Evolutionary conservation across 257 asterid species (phyloP), one percentile per base, ranked within the genome.

Genomic region (Fraxinus quadrangulata): DNA sequence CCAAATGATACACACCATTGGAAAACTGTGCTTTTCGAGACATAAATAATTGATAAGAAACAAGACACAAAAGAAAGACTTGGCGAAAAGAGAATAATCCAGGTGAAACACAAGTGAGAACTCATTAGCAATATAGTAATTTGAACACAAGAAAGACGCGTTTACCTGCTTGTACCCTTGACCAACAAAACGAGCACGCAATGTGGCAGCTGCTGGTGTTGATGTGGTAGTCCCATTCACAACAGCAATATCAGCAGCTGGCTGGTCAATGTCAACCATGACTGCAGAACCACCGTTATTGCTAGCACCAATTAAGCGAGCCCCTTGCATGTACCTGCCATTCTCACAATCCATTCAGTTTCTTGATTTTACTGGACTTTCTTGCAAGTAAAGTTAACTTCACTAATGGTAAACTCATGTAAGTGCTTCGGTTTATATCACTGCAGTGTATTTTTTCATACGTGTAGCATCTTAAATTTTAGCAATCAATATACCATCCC

Each of bases 161-260:
- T 33, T 68, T 82, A 94, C 98, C 97, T 94, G 99, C 84, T 92
- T 94, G 86, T 94, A 92, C 30, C 97, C 99, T 82, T 94, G 97
- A 77, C 99, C 99, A 63, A 92, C 84, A 71, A 94, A 88, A 21
- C 95, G 96, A 63, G 95, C 88, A 42, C 77, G 97, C 31, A 88
- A 73, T 39, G 95, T 78, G 78, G 90, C 17, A 47, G 91, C 80
- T 67, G 84, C 56, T 49, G 84, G 82, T 45, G 81, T 67, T 0
- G 90, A 76, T 78, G 83, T 30, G 74, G 73, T 78, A 26, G 77
- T 49, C 6, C 70, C 75, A 31, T 73, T 73, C 47, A 79, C 72
- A 12, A 79, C 80, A 67, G 87, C 78, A 77, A 72, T 72, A 78
- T 88, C 89, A 19, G 90, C 76, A 72, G 75, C 86, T 72, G 88